Evolutionary conservation across 371 early-diverging fungal genomes (phyloP).

Genomic region (Parasitella parasitica): DNA sequence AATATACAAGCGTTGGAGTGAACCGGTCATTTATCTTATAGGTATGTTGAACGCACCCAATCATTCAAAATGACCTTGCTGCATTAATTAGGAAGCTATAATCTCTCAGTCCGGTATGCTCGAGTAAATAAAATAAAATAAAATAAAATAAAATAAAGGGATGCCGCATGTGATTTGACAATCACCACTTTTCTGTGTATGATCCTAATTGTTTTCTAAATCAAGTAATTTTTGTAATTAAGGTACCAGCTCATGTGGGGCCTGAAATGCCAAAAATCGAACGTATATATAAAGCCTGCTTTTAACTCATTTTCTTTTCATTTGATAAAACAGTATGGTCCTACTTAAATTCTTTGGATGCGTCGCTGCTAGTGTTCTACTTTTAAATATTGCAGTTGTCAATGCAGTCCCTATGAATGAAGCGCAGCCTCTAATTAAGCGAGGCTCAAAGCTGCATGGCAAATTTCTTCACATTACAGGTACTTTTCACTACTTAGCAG

Average conservation of each 20-base stretch:
- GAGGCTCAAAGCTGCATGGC: constrained; percentile 20
- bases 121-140: too few species aligned
- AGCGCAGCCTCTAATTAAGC: constrained; percentile 12
- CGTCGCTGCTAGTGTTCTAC: constrained; percentile 6
- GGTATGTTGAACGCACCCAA: not conserved
- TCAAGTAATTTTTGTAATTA: not conserved
- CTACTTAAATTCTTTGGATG: constrained; percentile 1
- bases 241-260: not conserved
- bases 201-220: not conserved
- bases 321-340: not conserved
- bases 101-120: too few species aligned
- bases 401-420: not conserved
- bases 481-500: too few species aligned
- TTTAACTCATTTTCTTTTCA: not conserved
- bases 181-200: too few species aligned
- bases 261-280: not conserved
- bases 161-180: not conserved
- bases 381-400: not conserved
- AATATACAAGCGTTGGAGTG: too few species aligned
- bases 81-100: too few species aligned
- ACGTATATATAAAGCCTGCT: not conserved
- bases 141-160: not conserved
- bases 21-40: too few species aligned
- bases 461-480: constrained; percentile 48
- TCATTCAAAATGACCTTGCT: not conserved